phyloP scores from a whole-genome alignment of 2,329 filamentous ascomycete genomes.

The Fusarium mangiferae region DNA sequence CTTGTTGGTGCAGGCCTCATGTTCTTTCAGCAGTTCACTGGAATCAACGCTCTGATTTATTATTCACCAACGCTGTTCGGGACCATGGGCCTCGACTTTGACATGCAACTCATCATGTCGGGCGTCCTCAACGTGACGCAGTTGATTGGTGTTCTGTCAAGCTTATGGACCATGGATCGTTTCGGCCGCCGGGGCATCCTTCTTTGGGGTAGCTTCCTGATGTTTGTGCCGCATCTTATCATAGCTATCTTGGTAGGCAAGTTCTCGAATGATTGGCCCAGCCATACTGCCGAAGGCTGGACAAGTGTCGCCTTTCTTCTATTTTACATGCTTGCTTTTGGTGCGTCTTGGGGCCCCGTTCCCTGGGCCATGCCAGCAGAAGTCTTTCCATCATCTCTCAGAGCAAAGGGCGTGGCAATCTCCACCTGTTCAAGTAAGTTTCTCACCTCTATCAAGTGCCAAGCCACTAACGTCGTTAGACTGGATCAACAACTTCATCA shows the following conservation, averaged over 20 bases:
- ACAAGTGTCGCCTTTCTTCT: conserved; percentile 48
- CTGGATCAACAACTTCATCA: conserved; percentile 72
- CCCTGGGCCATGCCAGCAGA: conserved; percentile 63
- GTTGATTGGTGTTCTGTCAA: conserved; percentile 53
- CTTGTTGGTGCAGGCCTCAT: conserved; percentile 61
- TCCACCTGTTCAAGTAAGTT: conserved; percentile 61
- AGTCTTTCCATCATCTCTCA: conserved; percentile 69
- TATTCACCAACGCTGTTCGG: conserved; percentile 68
- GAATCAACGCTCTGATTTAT: conserved; percentile 61
- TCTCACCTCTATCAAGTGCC: accelerated
- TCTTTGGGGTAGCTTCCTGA: conserved; percentile 40
- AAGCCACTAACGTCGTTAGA: conserved; percentile 41
- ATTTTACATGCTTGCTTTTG: conserved; percentile 69
- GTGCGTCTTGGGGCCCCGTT: conserved; percentile 66
- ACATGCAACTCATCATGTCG: conserved; percentile 48
- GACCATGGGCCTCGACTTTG: conserved; percentile 59
- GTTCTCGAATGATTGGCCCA: conserved; percentile 39
- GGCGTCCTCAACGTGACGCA: conserved; percentile 47
- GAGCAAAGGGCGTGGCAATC: conserved; percentile 72
- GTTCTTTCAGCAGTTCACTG: conserved; percentile 63
- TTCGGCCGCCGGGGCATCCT: conserved; percentile 44
- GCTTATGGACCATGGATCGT: conserved; percentile 55
- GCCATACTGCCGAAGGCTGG: conserved; percentile 43
- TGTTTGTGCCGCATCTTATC: conserved; percentile 44
- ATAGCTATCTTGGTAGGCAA: conserved; percentile 43